A percentile compares a stretch with the other conserved stretches of the same genome.
Conservation (phyloP, 177 flowering plant genomes). For the Vitis hybrid region DNA sequence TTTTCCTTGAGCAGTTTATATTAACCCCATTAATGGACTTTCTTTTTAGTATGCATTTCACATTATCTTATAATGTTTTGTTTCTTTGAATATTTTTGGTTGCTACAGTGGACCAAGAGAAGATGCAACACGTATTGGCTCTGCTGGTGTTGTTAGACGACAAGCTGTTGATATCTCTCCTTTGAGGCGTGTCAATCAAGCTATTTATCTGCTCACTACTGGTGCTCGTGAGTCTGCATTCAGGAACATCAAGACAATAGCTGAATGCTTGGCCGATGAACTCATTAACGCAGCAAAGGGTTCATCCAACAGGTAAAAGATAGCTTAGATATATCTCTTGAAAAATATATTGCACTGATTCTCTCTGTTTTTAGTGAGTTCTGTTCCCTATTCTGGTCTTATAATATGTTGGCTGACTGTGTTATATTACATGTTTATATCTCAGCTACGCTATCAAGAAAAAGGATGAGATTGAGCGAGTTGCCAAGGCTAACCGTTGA, state of each 20-base stretch:
- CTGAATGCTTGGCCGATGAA: constrained; percentile 21
- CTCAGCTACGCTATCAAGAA: too few species aligned
- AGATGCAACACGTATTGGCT: constrained; percentile 21
- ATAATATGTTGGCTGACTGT: too few species aligned
- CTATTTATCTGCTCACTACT: constrained; percentile 16
- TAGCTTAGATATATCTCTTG: too few species aligned
- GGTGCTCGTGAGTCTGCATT: constrained; percentile 21
- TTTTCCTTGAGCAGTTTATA: background rate
- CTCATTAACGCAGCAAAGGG: constrained; percentile 1
- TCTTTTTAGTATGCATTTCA: too few species aligned
- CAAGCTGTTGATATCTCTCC: constrained; percentile 27
- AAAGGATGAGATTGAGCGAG: too few species aligned
- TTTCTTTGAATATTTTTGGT: too few species aligned
- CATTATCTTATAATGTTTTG: background rate
- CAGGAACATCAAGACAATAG: constrained; percentile 22
- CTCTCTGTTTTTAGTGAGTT: too few species aligned
- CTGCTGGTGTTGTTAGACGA: constrained; percentile 20
- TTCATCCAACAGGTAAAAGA: too few species aligned
- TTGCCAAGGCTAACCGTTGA: too few species aligned
- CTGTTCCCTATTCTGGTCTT: too few species aligned
- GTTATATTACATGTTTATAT: too few species aligned
- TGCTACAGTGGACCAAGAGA: constrained; percentile 9
- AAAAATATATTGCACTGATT: too few species aligned
- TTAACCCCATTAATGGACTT: background rate
- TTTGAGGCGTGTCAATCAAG: constrained; percentile 19